Base-by-base conservation (phyloP, 306 rosid genomes). In the Quercus mongolica region DNA sequence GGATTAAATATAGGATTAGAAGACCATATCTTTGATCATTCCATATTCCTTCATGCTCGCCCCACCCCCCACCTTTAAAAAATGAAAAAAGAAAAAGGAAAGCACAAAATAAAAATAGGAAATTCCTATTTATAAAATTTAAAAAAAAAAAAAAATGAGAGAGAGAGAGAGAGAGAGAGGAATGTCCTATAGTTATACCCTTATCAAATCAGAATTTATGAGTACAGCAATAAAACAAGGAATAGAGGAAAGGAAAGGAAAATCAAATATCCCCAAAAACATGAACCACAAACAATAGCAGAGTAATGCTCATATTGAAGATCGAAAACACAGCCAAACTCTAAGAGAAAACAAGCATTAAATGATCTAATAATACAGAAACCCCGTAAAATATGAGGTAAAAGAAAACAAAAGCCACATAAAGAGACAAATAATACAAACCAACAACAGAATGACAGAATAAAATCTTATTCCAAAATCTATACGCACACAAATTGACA, bases 101-200 rank as follows among this genome's bases (percentile, higher is more conserved):
- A 49, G 54, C 17, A 12, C 54, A 49, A 49, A 49, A 49, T 49
- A 49, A 49, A 3, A 49, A 49, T 1, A 49, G 5, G 17, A 49
- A 49, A 3, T 12, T 49, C 54, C 54, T 49, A 3, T 49, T 41
- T 41, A 41, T 8, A 41, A 41, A 7, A 8, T 38, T 6, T 0
- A 7, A 7, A 8, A 1, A 2, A 7, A 7, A 0, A 8, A 7
- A n/a, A n/a, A n/a, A n/a, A n/a, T n/a, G 6, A 1, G 2, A 1
- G 44, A 35, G 0, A 2, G 46, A 38, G 46, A 41, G 46, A 41
- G 46, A 38, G 46, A 38, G 46, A 49, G 54, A 49, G 54, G 54
- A 46, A 46, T 3, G 54, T 12, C 17, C 54, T 3, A 3, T 11
- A 49, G 17, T 3, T 12, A 49, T 35, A 35, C 51, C 14, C 51